A percentile compares a stretch with the other conserved stretches of the same genome.
phyloP scores from a whole-genome alignment of 2,329 filamentous ascomycete species.

The Beauveria rudraprayagi region DNA sequence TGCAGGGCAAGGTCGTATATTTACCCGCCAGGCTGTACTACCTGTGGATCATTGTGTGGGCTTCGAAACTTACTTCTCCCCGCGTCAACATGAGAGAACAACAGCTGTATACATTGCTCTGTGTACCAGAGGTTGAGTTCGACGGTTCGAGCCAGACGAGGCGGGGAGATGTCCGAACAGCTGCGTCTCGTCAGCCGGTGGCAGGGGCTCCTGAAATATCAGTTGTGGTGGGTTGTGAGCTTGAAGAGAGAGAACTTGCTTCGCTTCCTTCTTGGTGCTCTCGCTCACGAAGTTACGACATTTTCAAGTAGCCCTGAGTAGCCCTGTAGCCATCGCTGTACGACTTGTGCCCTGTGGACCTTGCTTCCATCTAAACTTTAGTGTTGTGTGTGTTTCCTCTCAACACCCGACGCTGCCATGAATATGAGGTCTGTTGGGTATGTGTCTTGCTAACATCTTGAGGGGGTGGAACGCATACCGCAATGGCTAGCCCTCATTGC shows the following conservation, averaged over 20 bases:
- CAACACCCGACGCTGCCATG: too few relatives aligned
- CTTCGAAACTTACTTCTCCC: background rate
- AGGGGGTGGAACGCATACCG: background rate
- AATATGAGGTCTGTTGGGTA: background rate
- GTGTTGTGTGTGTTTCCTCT: too few relatives aligned
- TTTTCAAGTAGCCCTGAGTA: background rate
- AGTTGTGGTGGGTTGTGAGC: background rate
- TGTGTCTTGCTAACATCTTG: background rate
- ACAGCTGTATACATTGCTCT: background rate
- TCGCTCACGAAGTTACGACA: background rate
- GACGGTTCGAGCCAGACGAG: background rate
- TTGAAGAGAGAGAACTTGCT: background rate
- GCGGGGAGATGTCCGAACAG: background rate
- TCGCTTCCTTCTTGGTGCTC: background rate
- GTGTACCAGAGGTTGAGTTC: background rate
- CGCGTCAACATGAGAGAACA: background rate
- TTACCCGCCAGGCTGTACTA: background rate
- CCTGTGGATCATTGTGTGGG: background rate
- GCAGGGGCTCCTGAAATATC: background rate
- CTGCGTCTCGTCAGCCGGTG: background rate
- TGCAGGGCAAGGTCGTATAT: background rate
- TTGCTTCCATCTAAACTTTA: background rate
- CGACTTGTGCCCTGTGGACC: background rate
- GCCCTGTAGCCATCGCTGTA: background rate
- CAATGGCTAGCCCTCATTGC: background rate